These are phyloP conservation scores for Globisporangium cylindrosporum DNA, from an alignment of 352 stramenopile genomes.

Conservation along the genomic window DNA sequence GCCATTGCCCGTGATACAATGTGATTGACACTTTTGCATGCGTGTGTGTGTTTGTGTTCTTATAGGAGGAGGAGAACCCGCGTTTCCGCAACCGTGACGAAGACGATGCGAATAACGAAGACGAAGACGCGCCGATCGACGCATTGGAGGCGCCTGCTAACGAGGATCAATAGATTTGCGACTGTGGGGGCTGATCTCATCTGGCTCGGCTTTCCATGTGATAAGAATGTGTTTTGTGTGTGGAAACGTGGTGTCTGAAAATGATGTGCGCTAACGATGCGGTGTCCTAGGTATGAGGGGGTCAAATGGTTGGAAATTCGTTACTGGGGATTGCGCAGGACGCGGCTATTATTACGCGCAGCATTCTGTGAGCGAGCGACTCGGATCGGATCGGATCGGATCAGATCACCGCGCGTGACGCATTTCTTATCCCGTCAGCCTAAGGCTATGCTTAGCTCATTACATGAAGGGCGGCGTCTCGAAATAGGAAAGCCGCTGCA, in stretches of 20 bases:
- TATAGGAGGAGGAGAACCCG: slow-evolving; percentile 50
- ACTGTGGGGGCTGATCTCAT: background rate
- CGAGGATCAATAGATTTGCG: slow-evolving; percentile 8
- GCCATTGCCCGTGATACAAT: background rate
- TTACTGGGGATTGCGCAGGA: background rate
- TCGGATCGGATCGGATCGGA: background rate
- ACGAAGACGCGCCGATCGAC: slow-evolving; percentile 13
- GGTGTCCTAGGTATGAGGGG: background rate
- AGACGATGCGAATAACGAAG: slow-evolving; percentile 25
- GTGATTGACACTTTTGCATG: background rate
- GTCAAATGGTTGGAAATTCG: background rate
- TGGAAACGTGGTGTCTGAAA: background rate
- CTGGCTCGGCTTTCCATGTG: background rate
- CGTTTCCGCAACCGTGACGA: slow-evolving; percentile 57
- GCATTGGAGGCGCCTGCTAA: slow-evolving; percentile 1
- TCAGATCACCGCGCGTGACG: background rate
- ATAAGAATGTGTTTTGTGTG: background rate
- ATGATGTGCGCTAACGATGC: background rate
- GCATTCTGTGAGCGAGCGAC: background rate
- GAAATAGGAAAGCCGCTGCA: background rate
- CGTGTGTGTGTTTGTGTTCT: background rate
- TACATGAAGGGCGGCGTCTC: background rate
- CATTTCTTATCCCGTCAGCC: background rate
- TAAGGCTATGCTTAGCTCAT: background rate
- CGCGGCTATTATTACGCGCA: background rate